Percentiles rank a stretch among this genome's conserved stretches.
Conservation (phyloP, 2,329 filamentous ascomycete genomes). For the Fusarium ambrosium region DNA sequence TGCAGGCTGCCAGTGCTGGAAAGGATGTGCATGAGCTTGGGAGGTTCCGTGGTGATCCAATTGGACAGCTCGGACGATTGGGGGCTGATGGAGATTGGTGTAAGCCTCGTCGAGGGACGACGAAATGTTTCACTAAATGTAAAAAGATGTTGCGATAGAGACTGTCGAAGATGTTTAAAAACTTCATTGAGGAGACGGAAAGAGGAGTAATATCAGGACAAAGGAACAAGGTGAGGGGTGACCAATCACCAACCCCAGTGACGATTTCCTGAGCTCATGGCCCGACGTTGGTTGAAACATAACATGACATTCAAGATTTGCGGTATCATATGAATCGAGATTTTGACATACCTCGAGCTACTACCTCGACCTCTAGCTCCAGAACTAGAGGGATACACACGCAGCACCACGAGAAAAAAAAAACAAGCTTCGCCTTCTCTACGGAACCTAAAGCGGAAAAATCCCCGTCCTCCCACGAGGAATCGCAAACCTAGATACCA, state of each 20-base stretch:
- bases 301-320: neutral
- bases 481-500: constrained; percentile 11
- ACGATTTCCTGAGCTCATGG: constrained; percentile 15
- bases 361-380: neutral
- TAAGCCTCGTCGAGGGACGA: neutral
- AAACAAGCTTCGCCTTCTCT: constrained; percentile 11
- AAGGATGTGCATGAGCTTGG: constrained; percentile 11
- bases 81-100: neutral
- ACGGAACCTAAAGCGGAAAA: constrained; percentile 21
- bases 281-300: neutral
- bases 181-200: neutral
- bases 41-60: constrained; percentile 19
- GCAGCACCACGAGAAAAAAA: neutral
- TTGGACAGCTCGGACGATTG: constrained; percentile 2
- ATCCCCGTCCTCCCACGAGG: constrained; percentile 9
- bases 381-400: constrained; percentile 11
- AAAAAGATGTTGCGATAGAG: neutral
- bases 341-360: neutral
- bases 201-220: neutral
- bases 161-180: neutral
- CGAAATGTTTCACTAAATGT: neutral
- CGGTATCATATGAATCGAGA: neutral
- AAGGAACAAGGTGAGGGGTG: neutral
- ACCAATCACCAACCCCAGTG: constrained; percentile 1
- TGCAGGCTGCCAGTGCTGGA: constrained; percentile 13